These are phyloP conservation scores for Salvia splendens DNA, from an alignment of 257 asterid species.

Conservation along the genomic window DNA sequence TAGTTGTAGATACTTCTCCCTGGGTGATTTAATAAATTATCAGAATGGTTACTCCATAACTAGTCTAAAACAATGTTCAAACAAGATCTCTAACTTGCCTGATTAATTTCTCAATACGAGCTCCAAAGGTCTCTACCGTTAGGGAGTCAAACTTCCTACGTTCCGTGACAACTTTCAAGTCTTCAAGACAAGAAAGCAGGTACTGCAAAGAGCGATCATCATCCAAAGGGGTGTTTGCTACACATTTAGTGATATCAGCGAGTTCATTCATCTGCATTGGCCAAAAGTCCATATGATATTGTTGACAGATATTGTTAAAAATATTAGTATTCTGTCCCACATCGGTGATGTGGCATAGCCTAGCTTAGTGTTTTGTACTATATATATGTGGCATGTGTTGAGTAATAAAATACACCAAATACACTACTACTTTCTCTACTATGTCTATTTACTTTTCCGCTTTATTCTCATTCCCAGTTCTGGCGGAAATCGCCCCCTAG, in stretches of 20 bases:
- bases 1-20: slow-evolving; percentile 96
- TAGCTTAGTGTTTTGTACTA: too few relatives aligned
- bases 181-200: slow-evolving; percentile 94
- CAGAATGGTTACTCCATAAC: slow-evolving; percentile 21
- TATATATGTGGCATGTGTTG: too few relatives aligned
- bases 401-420: too few relatives aligned
- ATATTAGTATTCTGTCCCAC: too few relatives aligned
- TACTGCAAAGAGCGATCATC: slow-evolving; percentile 81
- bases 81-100: slow-evolving; percentile 47
- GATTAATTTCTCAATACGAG: slow-evolving; percentile 95
- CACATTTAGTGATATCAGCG: slow-evolving; percentile 97
- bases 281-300: slow-evolving; percentile 14
- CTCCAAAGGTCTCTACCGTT: slow-evolving; percentile 97
- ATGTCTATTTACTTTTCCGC: too few relatives aligned
- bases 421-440: too few relatives aligned
- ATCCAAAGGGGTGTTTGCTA: slow-evolving; percentile 82
- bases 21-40: slow-evolving; percentile 36
- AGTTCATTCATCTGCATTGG: slow-evolving; percentile 84
- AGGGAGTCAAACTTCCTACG: slow-evolving; percentile 90
- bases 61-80: slow-evolving; percentile 9
- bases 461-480: too few relatives aligned
- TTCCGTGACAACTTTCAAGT: slow-evolving; percentile 79
- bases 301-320: too few relatives aligned
- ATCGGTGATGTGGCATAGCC: too few relatives aligned
- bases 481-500: too few relatives aligned